Conservation (phyloP, 495 filamentous ascomycete genomes). For the Hypoxylon crocopeplum region DNA sequence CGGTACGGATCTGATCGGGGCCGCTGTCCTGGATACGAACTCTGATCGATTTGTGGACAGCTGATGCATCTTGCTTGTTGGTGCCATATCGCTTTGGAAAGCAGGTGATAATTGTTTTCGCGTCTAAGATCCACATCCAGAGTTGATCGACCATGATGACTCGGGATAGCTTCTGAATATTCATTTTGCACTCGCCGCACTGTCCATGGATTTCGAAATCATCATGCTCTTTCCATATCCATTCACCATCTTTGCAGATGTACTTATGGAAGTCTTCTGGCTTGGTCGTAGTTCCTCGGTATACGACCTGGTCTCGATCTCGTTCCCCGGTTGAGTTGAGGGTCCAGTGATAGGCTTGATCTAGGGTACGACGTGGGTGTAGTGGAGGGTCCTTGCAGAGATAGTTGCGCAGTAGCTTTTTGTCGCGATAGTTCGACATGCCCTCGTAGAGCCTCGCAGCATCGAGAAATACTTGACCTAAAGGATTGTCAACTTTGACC, state of each 20-base stretch:
- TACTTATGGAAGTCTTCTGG: slow-evolving; percentile 37
- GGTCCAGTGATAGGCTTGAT: slow-evolving; percentile 72
- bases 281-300: slow-evolving; percentile 52
- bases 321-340: slow-evolving; percentile 64
- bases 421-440: slow-evolving; percentile 56
- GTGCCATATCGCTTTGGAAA: slow-evolving; percentile 73
- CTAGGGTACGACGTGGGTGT: slow-evolving; percentile 72
- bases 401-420: slow-evolving; percentile 65
- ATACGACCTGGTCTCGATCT: slow-evolving; percentile 74
- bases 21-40: slow-evolving; percentile 33
- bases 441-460: slow-evolving; percentile 48
- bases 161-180: slow-evolving; percentile 58
- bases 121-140: slow-evolving; percentile 76
- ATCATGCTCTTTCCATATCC: slow-evolving; percentile 29
- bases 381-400: slow-evolving; percentile 62
- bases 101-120: slow-evolving; percentile 69
- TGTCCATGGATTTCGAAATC: slow-evolving; percentile 3
- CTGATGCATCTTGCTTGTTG: slow-evolving; percentile 70
- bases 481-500: slow-evolving; percentile 38
- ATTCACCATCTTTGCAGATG: not conserved
- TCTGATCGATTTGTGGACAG: slow-evolving; percentile 67
- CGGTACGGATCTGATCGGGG: slow-evolving; percentile 68
- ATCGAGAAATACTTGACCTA: slow-evolving; percentile 47
- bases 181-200: slow-evolving; percentile 41
- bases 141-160: slow-evolving; percentile 80